A percentile compares a stretch with the other conserved stretches of the same genome.
Evolutionary conservation across 805 yeast species (phyloP).

Genomic region (Suhomyces faveliae): DNA sequence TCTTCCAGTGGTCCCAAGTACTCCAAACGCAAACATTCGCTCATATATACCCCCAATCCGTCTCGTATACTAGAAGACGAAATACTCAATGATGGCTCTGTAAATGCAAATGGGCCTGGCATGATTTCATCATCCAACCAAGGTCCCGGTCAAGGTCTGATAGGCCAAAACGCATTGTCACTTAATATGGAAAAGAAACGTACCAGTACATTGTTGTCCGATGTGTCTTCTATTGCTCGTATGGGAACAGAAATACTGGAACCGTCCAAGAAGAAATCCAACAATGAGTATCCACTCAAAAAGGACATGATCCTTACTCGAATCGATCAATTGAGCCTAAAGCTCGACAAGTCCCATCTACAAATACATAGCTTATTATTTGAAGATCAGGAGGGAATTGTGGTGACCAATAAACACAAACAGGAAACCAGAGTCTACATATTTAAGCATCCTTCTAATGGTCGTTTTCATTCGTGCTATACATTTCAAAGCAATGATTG

Average conservation of each 20-base stretch:
- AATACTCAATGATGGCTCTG: conserved; percentile 8
- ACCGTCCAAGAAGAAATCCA: conserved; percentile 16
- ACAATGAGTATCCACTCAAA: conserved; percentile 29
- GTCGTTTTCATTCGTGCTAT: conserved; percentile 29
- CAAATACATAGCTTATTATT: conserved; percentile 40
- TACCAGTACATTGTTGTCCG: conserved; percentile 41
- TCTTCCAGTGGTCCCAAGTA: conserved; percentile 8
- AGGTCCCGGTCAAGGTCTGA: neutral
- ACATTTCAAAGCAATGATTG: conserved; percentile 36
- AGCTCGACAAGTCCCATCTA: conserved; percentile 29
- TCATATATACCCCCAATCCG: conserved; percentile 42
- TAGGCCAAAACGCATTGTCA: conserved; percentile 22
- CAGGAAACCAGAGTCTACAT: conserved; percentile 50
- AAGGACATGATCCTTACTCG: conserved; percentile 74
- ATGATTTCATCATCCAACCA: neutral
- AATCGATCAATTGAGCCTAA: conserved; percentile 43
- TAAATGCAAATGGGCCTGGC: neutral
- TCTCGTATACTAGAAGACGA: conserved; percentile 45
- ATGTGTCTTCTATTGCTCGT: conserved; percentile 45
- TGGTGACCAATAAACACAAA: conserved; percentile 46
- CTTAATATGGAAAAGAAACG: conserved; percentile 44
- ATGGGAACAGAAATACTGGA: conserved; percentile 41
- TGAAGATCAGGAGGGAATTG: conserved; percentile 60
- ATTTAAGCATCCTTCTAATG: conserved; percentile 37
- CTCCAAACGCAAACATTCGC: conserved; percentile 26